These are phyloP conservation scores for Claviceps paspali DNA, from an alignment of 2,329 filamentous ascomycete species.

Conservation along the genomic window DNA sequence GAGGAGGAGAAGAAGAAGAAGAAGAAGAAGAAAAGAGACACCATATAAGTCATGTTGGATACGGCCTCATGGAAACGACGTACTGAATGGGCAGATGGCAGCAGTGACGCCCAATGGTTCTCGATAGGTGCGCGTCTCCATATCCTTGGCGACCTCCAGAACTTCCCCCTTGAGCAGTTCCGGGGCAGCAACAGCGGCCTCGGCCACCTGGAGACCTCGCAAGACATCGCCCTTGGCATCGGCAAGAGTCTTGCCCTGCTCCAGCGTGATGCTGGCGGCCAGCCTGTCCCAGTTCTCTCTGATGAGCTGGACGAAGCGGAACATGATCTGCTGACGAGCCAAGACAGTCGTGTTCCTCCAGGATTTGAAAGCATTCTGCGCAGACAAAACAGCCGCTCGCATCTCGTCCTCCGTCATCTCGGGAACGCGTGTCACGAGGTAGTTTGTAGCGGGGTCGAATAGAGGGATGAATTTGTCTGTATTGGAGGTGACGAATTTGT, in stretches of 20 bases:
- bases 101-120: conserved; percentile 71
- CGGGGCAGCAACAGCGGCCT: conserved; percentile 66
- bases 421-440: conserved; percentile 68
- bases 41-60: no score
- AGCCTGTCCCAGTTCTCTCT: conserved; percentile 74
- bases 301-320: conserved; percentile 68
- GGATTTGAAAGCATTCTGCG: conserved; percentile 56
- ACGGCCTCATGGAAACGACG: conserved; percentile 7
- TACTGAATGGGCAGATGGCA: conserved; percentile 78
- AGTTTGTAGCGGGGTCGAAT: conserved; percentile 72
- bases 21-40: no score
- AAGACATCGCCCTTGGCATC: conserved; percentile 73
- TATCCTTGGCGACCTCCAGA: conserved; percentile 74
- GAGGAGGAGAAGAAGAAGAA: no score
- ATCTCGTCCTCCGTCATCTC: conserved; percentile 70
- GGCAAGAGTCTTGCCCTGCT: conserved; percentile 79
- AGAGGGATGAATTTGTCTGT: conserved; percentile 63
- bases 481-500: conserved; percentile 55
- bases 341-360: conserved; percentile 63
- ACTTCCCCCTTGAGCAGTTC: conserved; percentile 73
- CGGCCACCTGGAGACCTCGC: conserved; percentile 69
- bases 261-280: conserved; percentile 70
- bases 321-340: conserved; percentile 70
- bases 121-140: conserved; percentile 73
- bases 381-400: conserved; percentile 58